These are phyloP conservation scores for Xeromyces bisporus DNA, from an alignment of 495 filamentous ascomycete species.

Conservation along the genomic window DNA sequence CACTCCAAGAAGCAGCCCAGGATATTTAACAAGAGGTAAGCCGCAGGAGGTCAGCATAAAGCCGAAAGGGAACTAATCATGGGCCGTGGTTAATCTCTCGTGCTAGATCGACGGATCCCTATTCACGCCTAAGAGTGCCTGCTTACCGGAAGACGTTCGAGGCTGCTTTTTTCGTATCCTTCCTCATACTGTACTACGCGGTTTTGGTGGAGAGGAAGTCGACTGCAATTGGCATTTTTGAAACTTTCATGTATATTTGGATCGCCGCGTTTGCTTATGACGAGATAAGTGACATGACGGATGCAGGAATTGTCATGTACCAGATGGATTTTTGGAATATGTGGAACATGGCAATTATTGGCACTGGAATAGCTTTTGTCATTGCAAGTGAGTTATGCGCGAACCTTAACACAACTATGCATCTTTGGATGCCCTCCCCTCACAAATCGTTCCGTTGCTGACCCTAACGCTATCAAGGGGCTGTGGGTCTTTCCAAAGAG, in stretches of 20 bases:
- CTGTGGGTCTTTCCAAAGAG: slow-evolving; percentile 50
- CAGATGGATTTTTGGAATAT: slow-evolving; percentile 78
- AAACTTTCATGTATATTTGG: slow-evolving; percentile 43
- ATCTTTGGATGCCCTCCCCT: no score
- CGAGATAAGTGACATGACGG: slow-evolving; percentile 64
- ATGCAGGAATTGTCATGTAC: slow-evolving; percentile 72
- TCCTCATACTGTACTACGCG: slow-evolving; percentile 68
- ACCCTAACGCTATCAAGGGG: slow-evolving; percentile 42
- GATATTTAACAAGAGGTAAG: slow-evolving; percentile 53
- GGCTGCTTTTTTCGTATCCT: slow-evolving; percentile 68
- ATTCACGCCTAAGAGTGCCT: slow-evolving; percentile 73
- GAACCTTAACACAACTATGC: no score
- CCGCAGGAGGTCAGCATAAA: not conserved
- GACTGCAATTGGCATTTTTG: slow-evolving; percentile 30
- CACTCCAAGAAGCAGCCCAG: slow-evolving; percentile 65
- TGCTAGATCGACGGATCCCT: slow-evolving; percentile 53
- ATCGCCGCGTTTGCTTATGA: slow-evolving; percentile 81
- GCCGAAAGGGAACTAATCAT: not conserved
- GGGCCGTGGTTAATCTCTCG: not conserved
- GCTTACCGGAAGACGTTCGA: slow-evolving; percentile 84
- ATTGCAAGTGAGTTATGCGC: slow-evolving; percentile 47
- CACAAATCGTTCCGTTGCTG: no score
- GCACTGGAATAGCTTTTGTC: slow-evolving; percentile 60
- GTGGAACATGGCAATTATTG: slow-evolving; percentile 76
- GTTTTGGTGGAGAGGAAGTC: slow-evolving; percentile 51